Base-by-base conservation (phyloP, 1,284 basidiomycete genomes). In the Cystobasidium pallidum region DNA sequence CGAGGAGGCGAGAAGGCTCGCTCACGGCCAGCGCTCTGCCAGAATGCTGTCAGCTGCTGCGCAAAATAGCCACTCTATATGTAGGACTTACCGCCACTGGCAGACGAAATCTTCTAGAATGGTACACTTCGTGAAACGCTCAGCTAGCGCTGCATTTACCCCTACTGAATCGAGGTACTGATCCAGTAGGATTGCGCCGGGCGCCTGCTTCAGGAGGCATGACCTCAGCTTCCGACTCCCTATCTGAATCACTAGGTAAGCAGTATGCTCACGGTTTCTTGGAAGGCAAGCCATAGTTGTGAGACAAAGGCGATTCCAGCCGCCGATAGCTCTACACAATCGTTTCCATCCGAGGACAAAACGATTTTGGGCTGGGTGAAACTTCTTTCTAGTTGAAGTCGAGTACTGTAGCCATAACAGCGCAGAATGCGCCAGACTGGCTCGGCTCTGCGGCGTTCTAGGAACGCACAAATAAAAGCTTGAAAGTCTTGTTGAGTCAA, bases 391-490 rank as follows among this genome's bases (percentile, higher is more conserved):
- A 71, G 51, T 24, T 43, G 49, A 3, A 71, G 39, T 21, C 43
- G 21, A 8, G 21, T 54, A 28, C 39, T 21, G 26, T 64, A 71
- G 32, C 68, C 68, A 24, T 71, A 71, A 21, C 28, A 64, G 6
- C 49, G 58, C 8, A 71, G 51, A n/a, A 63, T 63, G 21, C 30
- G 36, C 68, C 68, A 71, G 26, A 71, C 59, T 32, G 47, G 28
- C 39, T 71, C 68, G 7, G 39, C 51, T 30, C 68, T n/a, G 1
- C 49, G 49, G 32, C 61, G 51, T 41, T n/a, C 19, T n/a, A 71
- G 24, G 24, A 71, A 47, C 11, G 47, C 41, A n/a, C 34, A 8
- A 15, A 64, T 64, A 17, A 64, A 41, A 8, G 43, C 54, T 15
- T 39, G 51, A 54, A 66, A 66, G 17, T 51, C 41, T 10, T 65